Conservation (phyloP, 2,329 filamentous ascomycete species). For the Colletotrichum abscissum region DNA sequence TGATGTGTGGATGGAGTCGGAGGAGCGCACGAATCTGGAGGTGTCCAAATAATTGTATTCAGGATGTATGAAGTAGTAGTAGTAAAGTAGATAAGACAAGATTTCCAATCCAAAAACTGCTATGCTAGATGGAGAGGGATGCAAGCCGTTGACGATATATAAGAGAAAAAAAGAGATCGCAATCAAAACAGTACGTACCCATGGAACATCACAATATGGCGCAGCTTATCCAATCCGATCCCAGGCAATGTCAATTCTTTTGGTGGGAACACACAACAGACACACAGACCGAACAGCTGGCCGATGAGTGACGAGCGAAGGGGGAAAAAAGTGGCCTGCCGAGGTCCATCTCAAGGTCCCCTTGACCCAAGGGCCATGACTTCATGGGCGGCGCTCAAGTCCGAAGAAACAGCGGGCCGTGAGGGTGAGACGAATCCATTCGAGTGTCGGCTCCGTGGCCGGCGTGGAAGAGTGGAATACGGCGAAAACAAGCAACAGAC, state of each 20-base stretch:
- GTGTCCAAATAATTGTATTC: neutral
- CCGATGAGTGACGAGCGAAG: neutral
- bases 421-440: neutral
- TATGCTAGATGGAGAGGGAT: neutral
- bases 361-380: constrained; percentile 17
- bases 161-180: constrained; percentile 15
- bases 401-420: constrained; percentile 3
- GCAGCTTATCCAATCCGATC: constrained; percentile 18
- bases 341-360: constrained; percentile 25
- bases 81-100: neutral
- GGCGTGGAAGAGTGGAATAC: neutral
- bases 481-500: neutral
- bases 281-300: constrained; percentile 10
- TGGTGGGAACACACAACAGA: constrained; percentile 2
- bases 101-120: neutral
- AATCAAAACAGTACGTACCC: constrained; percentile 23
- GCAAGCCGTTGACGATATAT: constrained; percentile 29
- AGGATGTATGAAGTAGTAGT: neutral
- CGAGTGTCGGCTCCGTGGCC: constrained; percentile 8
- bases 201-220: constrained; percentile 1
- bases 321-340: constrained; percentile 30
- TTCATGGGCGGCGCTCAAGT: constrained; percentile 29
- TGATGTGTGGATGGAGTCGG: neutral
- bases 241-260: constrained; percentile 13
- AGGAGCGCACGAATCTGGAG: neutral